Percentiles rank a stretch among this genome's conserved stretches.
These are phyloP conservation scores for Pseudogymnoascus sp. DNA, from an alignment of 2,329 filamentous ascomycete genomes.

Conservation along the genomic window DNA sequence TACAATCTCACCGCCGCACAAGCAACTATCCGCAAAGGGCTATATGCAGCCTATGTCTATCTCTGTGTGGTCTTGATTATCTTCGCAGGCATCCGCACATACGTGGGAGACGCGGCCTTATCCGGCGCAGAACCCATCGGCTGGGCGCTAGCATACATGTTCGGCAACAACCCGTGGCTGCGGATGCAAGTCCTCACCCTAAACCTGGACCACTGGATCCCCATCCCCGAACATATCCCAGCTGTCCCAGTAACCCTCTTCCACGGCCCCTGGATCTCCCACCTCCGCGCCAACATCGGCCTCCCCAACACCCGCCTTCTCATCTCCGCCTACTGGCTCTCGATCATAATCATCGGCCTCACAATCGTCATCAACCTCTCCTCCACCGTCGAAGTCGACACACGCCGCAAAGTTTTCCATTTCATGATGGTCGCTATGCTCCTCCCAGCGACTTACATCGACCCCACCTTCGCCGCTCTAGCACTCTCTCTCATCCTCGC, in stretches of 20 bases:
- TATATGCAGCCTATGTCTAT: constrained; percentile 78
- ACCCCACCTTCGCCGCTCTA: constrained; percentile 75
- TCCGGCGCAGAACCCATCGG: constrained; percentile 72
- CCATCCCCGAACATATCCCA: constrained; percentile 44
- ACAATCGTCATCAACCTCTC: constrained; percentile 68
- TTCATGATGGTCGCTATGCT: constrained; percentile 98
- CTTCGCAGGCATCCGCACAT: constrained; percentile 62
- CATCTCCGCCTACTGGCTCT: constrained; percentile 65
- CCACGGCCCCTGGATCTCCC: constrained; percentile 53
- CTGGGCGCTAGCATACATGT: constrained; percentile 84
- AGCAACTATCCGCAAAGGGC: constrained; percentile 69
- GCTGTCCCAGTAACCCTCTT: background rate
- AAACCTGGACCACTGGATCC: constrained; percentile 68
- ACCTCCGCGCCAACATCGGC: constrained; percentile 60
- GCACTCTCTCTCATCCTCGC: constrained; percentile 73
- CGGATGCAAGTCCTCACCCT: constrained; percentile 63
- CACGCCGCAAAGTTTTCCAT: constrained; percentile 92
- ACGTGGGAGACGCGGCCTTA: constrained; percentile 62
- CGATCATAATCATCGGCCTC: constrained; percentile 64
- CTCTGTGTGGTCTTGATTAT: constrained; percentile 57
- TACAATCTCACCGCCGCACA: constrained; percentile 74
- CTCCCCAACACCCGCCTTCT: constrained; percentile 75
- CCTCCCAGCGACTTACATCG: constrained; percentile 75
- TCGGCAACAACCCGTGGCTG: constrained; percentile 69
- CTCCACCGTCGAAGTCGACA: constrained; percentile 82